Evolutionary conservation across 495 filamentous ascomycete genomes (phyloP), one percentile per base, ranked within the genome.

Genomic region (Penicillium odoratum): DNA sequence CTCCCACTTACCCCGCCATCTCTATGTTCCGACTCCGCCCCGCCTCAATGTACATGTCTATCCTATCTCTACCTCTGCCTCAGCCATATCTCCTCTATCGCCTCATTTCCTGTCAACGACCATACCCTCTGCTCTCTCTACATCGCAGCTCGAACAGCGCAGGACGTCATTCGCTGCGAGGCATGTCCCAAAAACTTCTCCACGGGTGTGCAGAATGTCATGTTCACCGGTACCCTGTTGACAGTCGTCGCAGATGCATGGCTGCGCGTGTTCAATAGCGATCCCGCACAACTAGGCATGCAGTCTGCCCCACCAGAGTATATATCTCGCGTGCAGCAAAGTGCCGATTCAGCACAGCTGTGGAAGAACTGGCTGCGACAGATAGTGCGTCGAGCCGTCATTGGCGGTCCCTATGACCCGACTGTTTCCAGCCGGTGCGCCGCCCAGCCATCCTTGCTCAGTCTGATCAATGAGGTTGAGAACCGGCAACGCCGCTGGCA

Each of bases 181-280:
- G 59, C 72, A 15, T 90, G 87, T 62, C 79, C 80, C 15, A 74
- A 77, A 36, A 67, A 69, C 29, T 80, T 78, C 29, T 66, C 74
- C 26, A 76, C 76, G 1, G 74, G 71, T 8, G 60, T 83, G 16
- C 86, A 89, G 56, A 88, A 82, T 62, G 76, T 85, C 40, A 88
- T 89, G 85, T 80, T 88, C 53, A 79, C 86, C 10, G 85, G 81
- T 7, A 83, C 85, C 0, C 73, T 89, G 8, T 73, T 90, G 21
- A 85, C 83, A 18, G 81, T 84, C 11, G 74, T 87, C 30, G 83
- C 83, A 18, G 79, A 86, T 65, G 75, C 81, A 3, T 90, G 77
- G 77, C 61, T 75, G 5, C 71, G 74, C 8, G 67, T 78, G 11
- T 73, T 62, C 10, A 66, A 73, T 28, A 62, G 68, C 21, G 69